Conservation (phyloP, 2,329 filamentous ascomycete species). For the Graphilbum fragrans region DNA sequence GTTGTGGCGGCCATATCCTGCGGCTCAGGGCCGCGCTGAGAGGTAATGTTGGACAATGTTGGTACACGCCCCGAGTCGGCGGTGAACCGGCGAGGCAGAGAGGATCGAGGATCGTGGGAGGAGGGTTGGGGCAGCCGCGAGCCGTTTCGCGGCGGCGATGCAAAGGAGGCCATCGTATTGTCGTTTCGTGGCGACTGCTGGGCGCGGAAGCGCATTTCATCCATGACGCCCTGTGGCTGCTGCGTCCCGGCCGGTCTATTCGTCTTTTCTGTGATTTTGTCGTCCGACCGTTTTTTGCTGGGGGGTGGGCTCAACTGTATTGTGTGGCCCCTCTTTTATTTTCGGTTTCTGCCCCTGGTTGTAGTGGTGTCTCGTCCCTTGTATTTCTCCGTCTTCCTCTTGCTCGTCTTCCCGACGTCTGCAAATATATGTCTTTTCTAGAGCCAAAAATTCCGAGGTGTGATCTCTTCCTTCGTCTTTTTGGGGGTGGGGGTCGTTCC, state of each 20-base stretch:
- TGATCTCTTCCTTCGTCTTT: conserved; percentile 2
- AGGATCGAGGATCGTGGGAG: conserved; percentile 58
- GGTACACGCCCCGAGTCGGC: conserved; percentile 79
- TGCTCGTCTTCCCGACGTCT: not conserved
- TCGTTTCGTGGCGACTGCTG: conserved; percentile 72
- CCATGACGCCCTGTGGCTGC: conserved; percentile 32
- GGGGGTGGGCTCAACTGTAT: too few species aligned
- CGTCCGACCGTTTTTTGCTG: not conserved
- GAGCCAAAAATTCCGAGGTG: too few species aligned
- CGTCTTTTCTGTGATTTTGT: not conserved
- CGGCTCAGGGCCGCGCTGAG: conserved; percentile 33
- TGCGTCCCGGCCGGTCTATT: not conserved
- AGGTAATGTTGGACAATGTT: conserved; percentile 54
- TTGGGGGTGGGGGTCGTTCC: not conserved
- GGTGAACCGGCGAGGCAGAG: conserved; percentile 84
- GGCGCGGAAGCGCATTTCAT: conserved; percentile 67
- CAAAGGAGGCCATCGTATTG: conserved; percentile 59
- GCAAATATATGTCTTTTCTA: too few species aligned
- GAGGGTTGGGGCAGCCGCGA: conserved; percentile 47
- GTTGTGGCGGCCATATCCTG: conserved; percentile 34
- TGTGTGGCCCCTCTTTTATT: not conserved
- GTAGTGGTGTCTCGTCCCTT: not conserved
- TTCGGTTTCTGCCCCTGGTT: not conserved
- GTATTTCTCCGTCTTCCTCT: not conserved
- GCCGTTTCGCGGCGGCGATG: conserved; percentile 61